Conservation (phyloP, 208 protist species). For the Herpetomonas samuelpessoai region DNA sequence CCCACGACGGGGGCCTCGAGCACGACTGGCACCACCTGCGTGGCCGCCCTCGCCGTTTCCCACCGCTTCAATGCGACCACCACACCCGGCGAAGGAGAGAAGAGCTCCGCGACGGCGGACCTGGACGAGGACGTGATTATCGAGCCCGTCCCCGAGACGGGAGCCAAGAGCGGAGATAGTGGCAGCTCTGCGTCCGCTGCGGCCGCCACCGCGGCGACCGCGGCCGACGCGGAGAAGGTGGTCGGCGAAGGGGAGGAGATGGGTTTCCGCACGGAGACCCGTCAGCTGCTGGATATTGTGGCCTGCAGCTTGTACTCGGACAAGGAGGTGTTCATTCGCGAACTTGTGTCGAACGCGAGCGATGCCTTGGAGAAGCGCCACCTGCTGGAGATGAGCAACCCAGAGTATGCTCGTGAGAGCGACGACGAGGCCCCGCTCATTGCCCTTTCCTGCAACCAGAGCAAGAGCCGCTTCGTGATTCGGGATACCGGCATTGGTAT, state of each 20-base stretch:
- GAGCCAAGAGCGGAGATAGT: constrained; percentile 9
- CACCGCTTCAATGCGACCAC: constrained; percentile 16
- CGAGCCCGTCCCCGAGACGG: constrained; percentile 52
- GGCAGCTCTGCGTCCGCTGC: constrained; percentile 11
- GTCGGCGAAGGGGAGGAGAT: constrained; percentile 84
- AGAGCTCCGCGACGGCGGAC: constrained; percentile 19
- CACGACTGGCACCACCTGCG: neutral
- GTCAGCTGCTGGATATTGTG: constrained; percentile 98
- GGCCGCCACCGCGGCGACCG: constrained; percentile 8
- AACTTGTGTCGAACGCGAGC: constrained; percentile 97
- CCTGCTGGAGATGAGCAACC: constrained; percentile 82
- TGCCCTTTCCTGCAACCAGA: constrained; percentile 90
- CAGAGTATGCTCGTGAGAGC: constrained; percentile 70
- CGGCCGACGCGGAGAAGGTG: constrained; percentile 44
- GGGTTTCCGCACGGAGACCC: constrained; percentile 98
- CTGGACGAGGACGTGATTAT: constrained; percentile 87
- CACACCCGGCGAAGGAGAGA: neutral
- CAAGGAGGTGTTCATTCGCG: constrained; percentile 98
- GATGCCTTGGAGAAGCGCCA: constrained; percentile 97
- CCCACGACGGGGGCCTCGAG: neutral
- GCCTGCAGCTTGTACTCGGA: constrained; percentile 97
- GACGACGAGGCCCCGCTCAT: constrained; percentile 84
- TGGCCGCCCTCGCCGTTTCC: constrained; percentile 11
- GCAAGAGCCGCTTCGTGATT: constrained; percentile 89
- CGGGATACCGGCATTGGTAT: constrained; percentile 97